Evolutionary conservation across 163 green algal genomes (phyloP).

Genomic region (Botryococcus braunii): DNA sequence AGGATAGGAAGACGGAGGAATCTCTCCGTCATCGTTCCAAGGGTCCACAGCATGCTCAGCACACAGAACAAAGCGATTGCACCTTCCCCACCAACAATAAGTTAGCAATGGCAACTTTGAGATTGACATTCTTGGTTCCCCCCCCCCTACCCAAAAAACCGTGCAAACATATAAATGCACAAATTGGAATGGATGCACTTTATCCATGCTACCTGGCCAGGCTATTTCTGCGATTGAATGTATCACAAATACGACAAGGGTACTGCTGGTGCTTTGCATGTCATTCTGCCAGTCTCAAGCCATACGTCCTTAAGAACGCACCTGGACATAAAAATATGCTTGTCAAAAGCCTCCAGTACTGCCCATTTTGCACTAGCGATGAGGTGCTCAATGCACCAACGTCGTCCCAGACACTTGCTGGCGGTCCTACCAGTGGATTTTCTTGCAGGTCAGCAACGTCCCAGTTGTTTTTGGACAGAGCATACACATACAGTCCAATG

Average conservation of each 20-base stretch:
- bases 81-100: slow-evolving; percentile 9
- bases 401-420: slow-evolving; percentile 6
- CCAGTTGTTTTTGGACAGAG: slow-evolving; percentile 28
- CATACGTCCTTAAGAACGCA: slow-evolving; percentile 12
- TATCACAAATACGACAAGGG: background rate
- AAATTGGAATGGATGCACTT: background rate
- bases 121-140: background rate
- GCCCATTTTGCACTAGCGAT: slow-evolving; percentile 5
- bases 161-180: background rate
- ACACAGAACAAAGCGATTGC: slow-evolving; percentile 20
- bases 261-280: background rate
- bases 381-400: slow-evolving; percentile 19
- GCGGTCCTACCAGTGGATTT: slow-evolving; percentile 34
- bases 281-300: slow-evolving; percentile 2
- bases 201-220: background rate
- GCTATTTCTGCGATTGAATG: background rate
- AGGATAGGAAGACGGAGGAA: slow-evolving; percentile 11
- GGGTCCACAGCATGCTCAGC: slow-evolving; percentile 26
- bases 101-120: background rate
- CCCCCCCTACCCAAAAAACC: background rate
- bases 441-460: slow-evolving; percentile 20
- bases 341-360: slow-evolving; percentile 37
- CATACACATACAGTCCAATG: slow-evolving; percentile 23
- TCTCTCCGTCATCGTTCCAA: slow-evolving; percentile 22
- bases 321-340: slow-evolving; percentile 37